A percentile compares a stretch with the other conserved stretches of the same genome.
These are phyloP conservation scores for Herpetomonas tarakana DNA, from an alignment of 208 protist species.

Conservation along the genomic window DNA sequence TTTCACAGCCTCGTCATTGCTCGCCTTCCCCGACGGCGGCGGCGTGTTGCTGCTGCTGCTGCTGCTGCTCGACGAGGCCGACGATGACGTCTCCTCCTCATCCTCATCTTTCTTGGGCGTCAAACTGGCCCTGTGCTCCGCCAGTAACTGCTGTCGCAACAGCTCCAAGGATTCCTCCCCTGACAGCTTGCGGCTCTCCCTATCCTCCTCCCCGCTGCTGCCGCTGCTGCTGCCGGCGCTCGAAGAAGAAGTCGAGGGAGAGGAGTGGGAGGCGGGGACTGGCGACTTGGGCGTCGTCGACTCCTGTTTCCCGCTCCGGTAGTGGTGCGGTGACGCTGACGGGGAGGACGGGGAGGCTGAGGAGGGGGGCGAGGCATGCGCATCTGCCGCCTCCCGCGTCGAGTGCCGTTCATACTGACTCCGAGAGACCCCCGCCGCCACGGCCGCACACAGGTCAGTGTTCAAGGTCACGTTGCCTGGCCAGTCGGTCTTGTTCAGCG, in stretches of 20 bases:
- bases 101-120: too few relatives aligned
- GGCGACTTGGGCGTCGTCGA: not conserved
- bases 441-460: constrained; percentile 17
- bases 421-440: too few relatives aligned
- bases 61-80: not conserved
- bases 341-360: too few relatives aligned
- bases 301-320: not conserved
- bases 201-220: not conserved
- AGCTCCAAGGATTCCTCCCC: constrained; percentile 14
- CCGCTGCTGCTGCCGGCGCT: not conserved
- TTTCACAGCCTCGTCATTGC: not conserved
- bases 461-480: constrained; percentile 3
- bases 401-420: too few relatives aligned
- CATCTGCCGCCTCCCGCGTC: too few relatives aligned
- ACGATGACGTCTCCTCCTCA: not conserved
- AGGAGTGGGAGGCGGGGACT: not conserved
- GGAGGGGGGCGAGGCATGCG: too few relatives aligned
- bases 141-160: constrained; percentile 14
- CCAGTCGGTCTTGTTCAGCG: constrained; percentile 20
- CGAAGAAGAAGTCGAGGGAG: not conserved
- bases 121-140: constrained; percentile 5
- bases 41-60: not conserved
- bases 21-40: not conserved
- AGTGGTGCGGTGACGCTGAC: constrained; percentile 1
- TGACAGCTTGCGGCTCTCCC: not conserved